Conservation (phyloP, 768 basidiomycete genomes). For the Suillus discolor region DNA sequence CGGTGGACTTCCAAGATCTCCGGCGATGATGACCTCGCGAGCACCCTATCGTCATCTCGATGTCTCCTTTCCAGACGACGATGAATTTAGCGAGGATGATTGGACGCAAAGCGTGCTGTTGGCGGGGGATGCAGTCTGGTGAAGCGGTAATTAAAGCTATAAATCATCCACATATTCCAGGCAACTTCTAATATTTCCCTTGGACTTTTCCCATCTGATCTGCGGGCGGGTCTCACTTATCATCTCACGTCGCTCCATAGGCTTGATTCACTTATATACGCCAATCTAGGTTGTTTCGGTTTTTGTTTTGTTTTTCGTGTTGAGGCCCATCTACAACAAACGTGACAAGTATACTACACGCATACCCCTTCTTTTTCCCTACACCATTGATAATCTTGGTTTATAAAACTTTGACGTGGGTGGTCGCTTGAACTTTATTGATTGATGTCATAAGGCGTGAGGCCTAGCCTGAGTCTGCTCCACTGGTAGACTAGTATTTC, state of each 20-base stretch:
- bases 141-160: slow-evolving; percentile 6
- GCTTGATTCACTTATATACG: slow-evolving; percentile 11
- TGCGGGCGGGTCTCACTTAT: slow-evolving; percentile 32
- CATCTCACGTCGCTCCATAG: slow-evolving; percentile 16
- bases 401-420: not conserved
- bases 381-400: slow-evolving; percentile 10
- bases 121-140: slow-evolving; percentile 52
- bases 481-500: slow-evolving; percentile 20
- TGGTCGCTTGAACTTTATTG: not conserved
- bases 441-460: slow-evolving; percentile 2
- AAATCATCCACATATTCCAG: slow-evolving; percentile 13
- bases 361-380: slow-evolving; percentile 25
- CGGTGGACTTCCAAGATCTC: slow-evolving; percentile 31
- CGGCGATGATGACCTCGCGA: slow-evolving; percentile 21
- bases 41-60: slow-evolving; percentile 30
- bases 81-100: slow-evolving; percentile 51
- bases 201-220: slow-evolving; percentile 21
- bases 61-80: slow-evolving; percentile 36
- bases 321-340: slow-evolving; percentile 4
- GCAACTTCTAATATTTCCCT: slow-evolving; percentile 10
- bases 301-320: not conserved
- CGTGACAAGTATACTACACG: slow-evolving; percentile 19
- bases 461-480: not conserved
- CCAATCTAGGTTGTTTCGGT: not conserved
- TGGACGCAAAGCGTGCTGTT: slow-evolving; percentile 77